Evolutionary conservation across 1,284 basidiomycete species (phyloP), one percentile per base, ranked within the genome.

Genomic region (Cutaneotrichosporon sp.): DNA sequence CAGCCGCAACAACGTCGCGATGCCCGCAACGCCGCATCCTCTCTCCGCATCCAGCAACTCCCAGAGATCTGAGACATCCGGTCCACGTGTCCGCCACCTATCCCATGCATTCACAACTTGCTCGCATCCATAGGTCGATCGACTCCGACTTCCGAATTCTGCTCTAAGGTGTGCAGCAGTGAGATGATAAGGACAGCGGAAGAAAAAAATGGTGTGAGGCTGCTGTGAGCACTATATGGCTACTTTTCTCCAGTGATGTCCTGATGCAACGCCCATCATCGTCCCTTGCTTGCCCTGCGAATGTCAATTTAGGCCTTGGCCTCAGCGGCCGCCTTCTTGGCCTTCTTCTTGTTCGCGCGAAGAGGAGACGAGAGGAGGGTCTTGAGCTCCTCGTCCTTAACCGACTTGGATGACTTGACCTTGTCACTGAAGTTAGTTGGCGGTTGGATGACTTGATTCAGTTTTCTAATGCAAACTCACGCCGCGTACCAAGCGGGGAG

Each of bases 401-500:
- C 78, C 71, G 89, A 84, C 74, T 93, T 92, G 65, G 88, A 85
- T 6, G 87, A 85, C 51, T 47, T 44, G 64, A 94, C 82, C 56
- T 93, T 80, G 69, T 92, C 74, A 27, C 71, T 74, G 54, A 24
- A 5, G 49, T 52, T 10, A 51, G 38, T 24, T n/a, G n/a, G n/a
- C n/a, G n/a, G n/a, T 11, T 25, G 26, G 20, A 19, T 17, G 20
- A 16, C 11, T 17, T 8, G 11, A 67, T 31, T 14, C 29, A 14
- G 29, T 9, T 9, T 14, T 14, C 14, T 9, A 31, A 31, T 10
- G 14, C 9, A 10, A 31, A 31, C 71, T 64, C 46, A 90, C 50
- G 87, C 81, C 68, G 90, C 89, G 79, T 91, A 97, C 92, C 92
- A 97, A 32, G 85, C 71, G 8, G 93, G 90, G 10, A 87, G 83